Percentiles rank a stretch among this genome's conserved stretches.
phyloP scores from a whole-genome alignment of 495 filamentous ascomycete genomes.

The Hypoxylon crocopeplum region DNA sequence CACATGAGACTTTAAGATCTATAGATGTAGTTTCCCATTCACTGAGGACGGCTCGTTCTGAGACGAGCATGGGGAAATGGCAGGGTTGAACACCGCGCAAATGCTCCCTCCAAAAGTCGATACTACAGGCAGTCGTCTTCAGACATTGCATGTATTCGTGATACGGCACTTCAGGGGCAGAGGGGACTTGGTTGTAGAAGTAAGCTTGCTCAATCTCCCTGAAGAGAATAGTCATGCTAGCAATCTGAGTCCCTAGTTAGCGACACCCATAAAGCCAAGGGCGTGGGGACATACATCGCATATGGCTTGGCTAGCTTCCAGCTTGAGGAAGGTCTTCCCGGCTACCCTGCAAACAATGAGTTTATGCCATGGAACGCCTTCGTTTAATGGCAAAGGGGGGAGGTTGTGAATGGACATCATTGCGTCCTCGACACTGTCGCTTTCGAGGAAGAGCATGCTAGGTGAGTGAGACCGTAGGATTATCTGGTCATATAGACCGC shows the following conservation, averaged over 20 bases:
- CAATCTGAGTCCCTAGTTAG: slow-evolving; percentile 30
- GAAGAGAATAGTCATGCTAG: slow-evolving; percentile 52
- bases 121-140: slow-evolving; percentile 41
- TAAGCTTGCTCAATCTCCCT: slow-evolving; percentile 51
- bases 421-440: slow-evolving; percentile 47
- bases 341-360: slow-evolving; percentile 53
- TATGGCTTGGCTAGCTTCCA: slow-evolving; percentile 54
- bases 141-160: slow-evolving; percentile 49
- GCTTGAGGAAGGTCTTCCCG: slow-evolving; percentile 51
- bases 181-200: slow-evolving; percentile 40
- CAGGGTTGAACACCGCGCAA: slow-evolving; percentile 45
- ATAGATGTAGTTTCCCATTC: slow-evolving; percentile 45
- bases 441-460: slow-evolving; percentile 57
- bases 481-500: slow-evolving; percentile 50
- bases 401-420: slow-evolving; percentile 51
- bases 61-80: slow-evolving; percentile 48
- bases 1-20: slow-evolving; percentile 46
- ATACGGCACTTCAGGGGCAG: slow-evolving; percentile 43
- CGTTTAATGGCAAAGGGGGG: slow-evolving; percentile 42
- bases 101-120: slow-evolving; percentile 52
- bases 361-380: slow-evolving; percentile 51
- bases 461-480: slow-evolving; percentile 51
- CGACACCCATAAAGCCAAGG: not conserved
- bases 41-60: slow-evolving; percentile 17
- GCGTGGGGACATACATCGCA: slow-evolving; percentile 46